phyloP scores from a whole-genome alignment of 257 asterid species.

The Solanum commersonii region DNA sequence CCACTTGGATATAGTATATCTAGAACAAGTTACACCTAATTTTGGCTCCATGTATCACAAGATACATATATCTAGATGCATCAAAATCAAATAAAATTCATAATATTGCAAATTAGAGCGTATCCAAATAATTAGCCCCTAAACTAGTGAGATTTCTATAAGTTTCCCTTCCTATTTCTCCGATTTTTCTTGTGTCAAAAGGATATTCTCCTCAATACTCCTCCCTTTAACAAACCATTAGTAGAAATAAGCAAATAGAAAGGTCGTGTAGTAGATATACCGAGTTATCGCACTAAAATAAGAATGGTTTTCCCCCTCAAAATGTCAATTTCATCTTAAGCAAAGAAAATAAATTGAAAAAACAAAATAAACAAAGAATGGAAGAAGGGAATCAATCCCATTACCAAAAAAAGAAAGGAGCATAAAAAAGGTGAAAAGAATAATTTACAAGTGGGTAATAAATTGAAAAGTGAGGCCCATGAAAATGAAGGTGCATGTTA shows the following conservation, averaged over 20 bases:
- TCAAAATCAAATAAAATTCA: too few relatives aligned
- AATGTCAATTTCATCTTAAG: too few relatives aligned
- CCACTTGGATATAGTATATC: rapidly evolving
- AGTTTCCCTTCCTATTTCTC: not conserved
- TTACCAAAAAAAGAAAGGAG: not conserved
- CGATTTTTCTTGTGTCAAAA: not conserved
- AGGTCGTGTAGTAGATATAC: too few relatives aligned
- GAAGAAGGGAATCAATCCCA: not conserved
- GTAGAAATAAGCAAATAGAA: not conserved
- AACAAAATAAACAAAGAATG: not conserved
- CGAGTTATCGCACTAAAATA: not conserved
- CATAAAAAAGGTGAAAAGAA: not conserved
- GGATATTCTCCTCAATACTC: not conserved
- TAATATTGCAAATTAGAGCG: too few relatives aligned
- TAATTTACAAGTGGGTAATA: conserved; percentile 2
- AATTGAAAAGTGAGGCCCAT: not conserved
- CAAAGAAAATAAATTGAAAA: not conserved
- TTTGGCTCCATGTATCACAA: too few relatives aligned
- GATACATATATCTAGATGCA: too few relatives aligned
- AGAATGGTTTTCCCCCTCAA: not conserved
- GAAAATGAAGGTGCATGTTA: conserved; percentile 3
- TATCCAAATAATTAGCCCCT: too few relatives aligned
- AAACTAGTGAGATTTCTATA: too few relatives aligned
- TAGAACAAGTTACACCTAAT: too few relatives aligned
- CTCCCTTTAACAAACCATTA: not conserved